Evolutionary conservation across 106 monocot species (phyloP).

Genomic region (Allium sativum): DNA sequence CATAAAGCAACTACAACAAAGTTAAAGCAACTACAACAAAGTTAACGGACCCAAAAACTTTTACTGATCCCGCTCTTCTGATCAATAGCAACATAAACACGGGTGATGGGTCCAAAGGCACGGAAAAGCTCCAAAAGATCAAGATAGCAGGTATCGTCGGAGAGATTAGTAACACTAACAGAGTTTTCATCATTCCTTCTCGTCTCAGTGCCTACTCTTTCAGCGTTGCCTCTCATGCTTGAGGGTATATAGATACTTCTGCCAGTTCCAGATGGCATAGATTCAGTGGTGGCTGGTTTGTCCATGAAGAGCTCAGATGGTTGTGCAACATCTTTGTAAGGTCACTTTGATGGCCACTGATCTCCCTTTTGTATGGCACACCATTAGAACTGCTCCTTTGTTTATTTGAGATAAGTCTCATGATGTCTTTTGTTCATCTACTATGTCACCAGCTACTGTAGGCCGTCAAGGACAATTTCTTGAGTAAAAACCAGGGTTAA

Average conservation of each 20-base stretch:
- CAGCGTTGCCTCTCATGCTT: constrained; percentile 20
- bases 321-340: constrained; percentile 13
- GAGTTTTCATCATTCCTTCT: constrained; percentile 93
- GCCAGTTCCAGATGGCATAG: constrained; percentile 2
- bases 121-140: constrained; percentile 88
- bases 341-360: constrained; percentile 20
- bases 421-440: no score
- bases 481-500: no score
- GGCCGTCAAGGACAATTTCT: no score
- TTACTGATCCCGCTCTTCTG: constrained; percentile 75
- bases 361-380: constrained; percentile 21
- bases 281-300: constrained; percentile 1
- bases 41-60: constrained; percentile 87
- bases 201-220: constrained; percentile 35
- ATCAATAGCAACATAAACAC: constrained; percentile 81
- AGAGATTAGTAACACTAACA: constrained; percentile 78
- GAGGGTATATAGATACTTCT: constrained; percentile 9
- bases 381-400: constrained; percentile 10
- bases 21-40: no score
- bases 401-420: no score
- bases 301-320: constrained; percentile 1
- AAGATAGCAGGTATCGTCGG: constrained; percentile 81
- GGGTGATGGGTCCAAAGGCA: constrained; percentile 67
- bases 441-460: no score
- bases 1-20: no score